Conservation (phyloP, 164 flowering plant species). For the Macadamia integrifolia region DNA sequence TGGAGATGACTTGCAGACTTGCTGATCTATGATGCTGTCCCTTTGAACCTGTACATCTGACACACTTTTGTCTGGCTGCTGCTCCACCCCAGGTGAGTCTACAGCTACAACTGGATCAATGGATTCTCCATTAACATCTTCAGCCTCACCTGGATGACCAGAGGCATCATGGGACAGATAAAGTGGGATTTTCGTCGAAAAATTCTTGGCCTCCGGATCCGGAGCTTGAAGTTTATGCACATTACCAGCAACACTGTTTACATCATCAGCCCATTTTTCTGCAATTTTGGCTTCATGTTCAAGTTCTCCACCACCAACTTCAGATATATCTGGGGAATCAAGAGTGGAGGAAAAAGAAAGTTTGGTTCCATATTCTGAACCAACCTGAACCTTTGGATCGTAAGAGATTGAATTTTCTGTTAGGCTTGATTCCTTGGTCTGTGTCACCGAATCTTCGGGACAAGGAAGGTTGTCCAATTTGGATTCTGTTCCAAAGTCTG, state of each 20-base stretch:
- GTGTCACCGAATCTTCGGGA: conserved; percentile 21
- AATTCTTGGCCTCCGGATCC: conserved; percentile 13
- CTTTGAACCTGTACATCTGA: conserved; percentile 27
- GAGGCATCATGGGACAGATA: neutral
- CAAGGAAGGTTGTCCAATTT: conserved; percentile 29
- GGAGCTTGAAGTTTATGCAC: neutral
- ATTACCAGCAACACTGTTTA: conserved; percentile 4
- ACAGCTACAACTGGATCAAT: conserved; percentile 14
- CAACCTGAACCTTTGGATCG: conserved; percentile 32
- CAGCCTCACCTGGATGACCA: conserved; percentile 28
- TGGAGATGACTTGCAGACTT: conserved; percentile 35
- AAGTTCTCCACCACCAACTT: conserved; percentile 29
- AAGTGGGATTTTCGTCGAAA: neutral
- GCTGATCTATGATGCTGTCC: conserved; percentile 25
- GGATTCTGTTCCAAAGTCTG: conserved; percentile 33
- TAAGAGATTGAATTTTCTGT: conserved; percentile 27
- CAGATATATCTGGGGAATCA: conserved; percentile 67
- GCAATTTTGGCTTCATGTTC: conserved; percentile 25
- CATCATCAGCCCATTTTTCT: conserved; percentile 17
- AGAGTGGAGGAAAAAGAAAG: conserved; percentile 81
- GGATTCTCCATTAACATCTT: conserved; percentile 17
- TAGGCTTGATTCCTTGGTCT: conserved; percentile 25
- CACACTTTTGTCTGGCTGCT: conserved; percentile 24
- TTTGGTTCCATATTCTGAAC: conserved; percentile 82
- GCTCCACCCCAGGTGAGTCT: conserved; percentile 17